Conservation (phyloP, 2,329 filamentous ascomycete species). For the Thelonectria discophora region DNA sequence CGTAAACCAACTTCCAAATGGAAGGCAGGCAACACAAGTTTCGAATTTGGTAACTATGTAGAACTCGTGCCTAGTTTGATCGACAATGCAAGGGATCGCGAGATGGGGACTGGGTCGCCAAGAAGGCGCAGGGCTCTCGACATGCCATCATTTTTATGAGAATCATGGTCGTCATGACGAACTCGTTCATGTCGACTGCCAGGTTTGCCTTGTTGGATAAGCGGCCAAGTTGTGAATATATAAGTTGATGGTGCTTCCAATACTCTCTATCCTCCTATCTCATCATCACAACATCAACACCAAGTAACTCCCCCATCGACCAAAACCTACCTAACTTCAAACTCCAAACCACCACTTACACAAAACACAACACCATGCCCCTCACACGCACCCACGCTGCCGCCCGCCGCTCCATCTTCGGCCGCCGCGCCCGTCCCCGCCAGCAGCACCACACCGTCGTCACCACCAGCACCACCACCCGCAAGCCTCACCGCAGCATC, state of each 20-base stretch:
- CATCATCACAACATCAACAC: neutral
- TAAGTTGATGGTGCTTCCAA: conserved; percentile 1
- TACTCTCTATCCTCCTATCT: neutral
- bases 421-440: conserved; percentile 37
- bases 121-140: neutral
- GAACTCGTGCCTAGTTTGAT: conserved; percentile 1
- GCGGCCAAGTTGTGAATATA: conserved; percentile 3
- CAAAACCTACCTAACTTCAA: neutral
- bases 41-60: neutral
- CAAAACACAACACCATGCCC: conserved; percentile 43
- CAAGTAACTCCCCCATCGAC: too few species aligned
- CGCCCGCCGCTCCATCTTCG: conserved; percentile 41
- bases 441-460: conserved; percentile 42
- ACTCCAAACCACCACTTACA: conserved; percentile 8
- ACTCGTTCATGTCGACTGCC: conserved; percentile 2
- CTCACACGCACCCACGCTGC: conserved; percentile 42
- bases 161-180: conserved; percentile 11
- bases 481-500: conserved; percentile 53
- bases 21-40: conserved; percentile 24
- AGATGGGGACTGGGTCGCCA: neutral
- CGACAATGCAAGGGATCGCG: conserved; percentile 3
- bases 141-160: conserved; percentile 19
- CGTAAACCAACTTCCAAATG: neutral
- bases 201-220: neutral
- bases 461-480: conserved; percentile 53